phyloP scores from a whole-genome alignment of 495 filamentous ascomycete species.

The Cercophora samala region DNA sequence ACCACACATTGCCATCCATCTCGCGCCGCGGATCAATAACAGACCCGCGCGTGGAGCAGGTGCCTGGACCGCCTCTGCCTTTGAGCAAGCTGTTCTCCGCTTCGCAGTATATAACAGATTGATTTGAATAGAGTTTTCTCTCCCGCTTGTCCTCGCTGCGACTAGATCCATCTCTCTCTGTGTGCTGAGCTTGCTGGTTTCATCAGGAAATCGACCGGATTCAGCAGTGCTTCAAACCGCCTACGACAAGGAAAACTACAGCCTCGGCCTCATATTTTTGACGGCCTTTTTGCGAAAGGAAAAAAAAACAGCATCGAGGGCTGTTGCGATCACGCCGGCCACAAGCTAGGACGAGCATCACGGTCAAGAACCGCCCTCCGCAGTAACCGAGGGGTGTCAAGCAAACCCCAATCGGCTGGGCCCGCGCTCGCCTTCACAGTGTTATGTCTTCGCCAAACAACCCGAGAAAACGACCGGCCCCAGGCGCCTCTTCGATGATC shows the following conservation, averaged over 20 bases:
- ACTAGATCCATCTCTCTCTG: not conserved
- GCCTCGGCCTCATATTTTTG: not conserved
- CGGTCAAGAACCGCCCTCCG: not conserved
- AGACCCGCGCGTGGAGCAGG: not conserved
- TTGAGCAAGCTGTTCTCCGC: not conserved
- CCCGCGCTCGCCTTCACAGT: conserved; percentile 32
- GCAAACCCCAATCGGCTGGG: conserved; percentile 10
- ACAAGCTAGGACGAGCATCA: not conserved
- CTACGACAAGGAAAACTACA: not conserved
- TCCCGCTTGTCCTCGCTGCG: not conserved
- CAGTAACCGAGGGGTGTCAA: conserved; percentile 8
- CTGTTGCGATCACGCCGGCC: not conserved
- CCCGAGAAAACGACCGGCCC: conserved; percentile 69
- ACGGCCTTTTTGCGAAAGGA: not conserved
- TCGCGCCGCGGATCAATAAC: not conserved
- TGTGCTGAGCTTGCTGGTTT: not conserved
- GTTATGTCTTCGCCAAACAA: conserved; percentile 49
- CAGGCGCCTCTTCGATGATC: conserved; percentile 60
- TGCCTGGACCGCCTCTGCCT: not conserved
- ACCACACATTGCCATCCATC: not conserved
- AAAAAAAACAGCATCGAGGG: not conserved
- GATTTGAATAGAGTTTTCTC: not conserved
- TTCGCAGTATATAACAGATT: not conserved
- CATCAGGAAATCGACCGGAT: not conserved
- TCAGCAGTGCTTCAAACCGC: not conserved